These are phyloP conservation scores for Aureobasidium uvarum DNA, from an alignment of 2,329 filamentous ascomycete species.

Conservation along the genomic window DNA sequence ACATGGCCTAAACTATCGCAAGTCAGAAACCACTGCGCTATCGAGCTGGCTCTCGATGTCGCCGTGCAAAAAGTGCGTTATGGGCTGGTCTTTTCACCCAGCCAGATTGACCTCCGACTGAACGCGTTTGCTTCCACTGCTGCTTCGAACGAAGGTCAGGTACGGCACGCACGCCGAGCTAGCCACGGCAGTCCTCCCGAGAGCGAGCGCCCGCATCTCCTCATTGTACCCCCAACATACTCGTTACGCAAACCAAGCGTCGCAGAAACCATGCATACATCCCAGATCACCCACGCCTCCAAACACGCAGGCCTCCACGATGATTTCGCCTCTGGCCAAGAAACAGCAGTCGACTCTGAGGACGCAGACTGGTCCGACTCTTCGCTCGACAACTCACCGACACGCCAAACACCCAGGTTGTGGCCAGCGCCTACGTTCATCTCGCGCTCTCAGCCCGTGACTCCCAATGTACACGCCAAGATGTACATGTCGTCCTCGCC, in stretches of 20 bases:
- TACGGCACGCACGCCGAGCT: constrained; percentile 10
- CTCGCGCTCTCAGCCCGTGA: constrained; percentile 37
- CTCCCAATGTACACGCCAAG: constrained; percentile 29
- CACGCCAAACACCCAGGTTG: constrained; percentile 30
- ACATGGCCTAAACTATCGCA: constrained; percentile 89
- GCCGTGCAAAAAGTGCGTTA: constrained; percentile 68
- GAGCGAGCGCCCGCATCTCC: constrained; percentile 5
- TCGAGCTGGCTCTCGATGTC: constrained; percentile 79
- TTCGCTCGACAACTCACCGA: constrained; percentile 33
- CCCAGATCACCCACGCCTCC: neutral
- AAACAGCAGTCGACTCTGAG: constrained; percentile 30
- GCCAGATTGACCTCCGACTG: constrained; percentile 58
- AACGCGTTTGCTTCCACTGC: constrained; percentile 28
- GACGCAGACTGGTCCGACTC: constrained; percentile 38
- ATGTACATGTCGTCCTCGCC: constrained; percentile 22
- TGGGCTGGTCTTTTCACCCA: constrained; percentile 66
- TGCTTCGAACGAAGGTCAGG: neutral
- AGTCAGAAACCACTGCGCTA: constrained; percentile 81
- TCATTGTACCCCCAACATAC: neutral
- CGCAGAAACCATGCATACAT: neutral
- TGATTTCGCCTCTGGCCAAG: constrained; percentile 23
- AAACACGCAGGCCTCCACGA: constrained; percentile 2
- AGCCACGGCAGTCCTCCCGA: constrained; percentile 21
- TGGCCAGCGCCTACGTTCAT: constrained; percentile 33
- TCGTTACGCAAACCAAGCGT: constrained; percentile 13